Percentiles rank a stretch among this genome's conserved stretches.
These are phyloP conservation scores for Goffeauzyma gilvescens DNA, from an alignment of 768 basidiomycete genomes.

Conservation along the genomic window DNA sequence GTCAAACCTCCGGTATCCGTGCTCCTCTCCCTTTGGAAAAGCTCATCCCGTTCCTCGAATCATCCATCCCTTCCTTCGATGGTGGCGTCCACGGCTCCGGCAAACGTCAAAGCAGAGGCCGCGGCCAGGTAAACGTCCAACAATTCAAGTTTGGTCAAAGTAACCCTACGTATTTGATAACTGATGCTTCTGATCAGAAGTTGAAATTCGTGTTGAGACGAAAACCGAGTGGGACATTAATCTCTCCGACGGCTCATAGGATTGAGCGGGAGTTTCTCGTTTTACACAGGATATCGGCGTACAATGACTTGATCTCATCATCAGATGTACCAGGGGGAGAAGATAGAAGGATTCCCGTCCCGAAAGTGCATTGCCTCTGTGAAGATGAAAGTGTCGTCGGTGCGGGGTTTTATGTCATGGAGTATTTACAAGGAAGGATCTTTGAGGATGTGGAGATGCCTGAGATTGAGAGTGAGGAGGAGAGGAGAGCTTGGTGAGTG, in stretches of 20 bases:
- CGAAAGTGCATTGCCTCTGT: slow-evolving; percentile 64
- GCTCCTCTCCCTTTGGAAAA: too few species aligned
- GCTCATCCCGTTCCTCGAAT: too few species aligned
- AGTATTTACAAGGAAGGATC: slow-evolving; percentile 81
- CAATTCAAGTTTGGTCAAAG: too few species aligned
- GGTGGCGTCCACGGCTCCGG: too few species aligned
- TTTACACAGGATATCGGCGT: slow-evolving; percentile 51
- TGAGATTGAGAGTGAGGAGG: slow-evolving; percentile 41
- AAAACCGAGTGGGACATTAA: slow-evolving; percentile 69
- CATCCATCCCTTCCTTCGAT: too few species aligned
- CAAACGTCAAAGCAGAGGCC: too few species aligned
- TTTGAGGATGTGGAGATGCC: slow-evolving; percentile 71
- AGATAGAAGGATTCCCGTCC: slow-evolving; percentile 73
- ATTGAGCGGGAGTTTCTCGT: slow-evolving; percentile 82
- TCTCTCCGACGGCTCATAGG: slow-evolving; percentile 83
- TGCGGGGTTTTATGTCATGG: slow-evolving; percentile 90
- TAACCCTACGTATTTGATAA: too few species aligned
- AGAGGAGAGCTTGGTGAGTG: slow-evolving; percentile 53
- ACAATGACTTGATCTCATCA: slow-evolving; percentile 44
- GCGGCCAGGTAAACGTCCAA: too few species aligned
- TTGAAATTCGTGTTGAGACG: slow-evolving; percentile 61
- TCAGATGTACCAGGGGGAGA: too few species aligned
- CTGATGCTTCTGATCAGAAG: too few species aligned
- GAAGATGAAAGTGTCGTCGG: slow-evolving; percentile 60
- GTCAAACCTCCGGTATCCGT: too few species aligned